phyloP scores from a whole-genome alignment of 1,284 basidiomycete genomes.

The Coriolopsis trogii region DNA sequence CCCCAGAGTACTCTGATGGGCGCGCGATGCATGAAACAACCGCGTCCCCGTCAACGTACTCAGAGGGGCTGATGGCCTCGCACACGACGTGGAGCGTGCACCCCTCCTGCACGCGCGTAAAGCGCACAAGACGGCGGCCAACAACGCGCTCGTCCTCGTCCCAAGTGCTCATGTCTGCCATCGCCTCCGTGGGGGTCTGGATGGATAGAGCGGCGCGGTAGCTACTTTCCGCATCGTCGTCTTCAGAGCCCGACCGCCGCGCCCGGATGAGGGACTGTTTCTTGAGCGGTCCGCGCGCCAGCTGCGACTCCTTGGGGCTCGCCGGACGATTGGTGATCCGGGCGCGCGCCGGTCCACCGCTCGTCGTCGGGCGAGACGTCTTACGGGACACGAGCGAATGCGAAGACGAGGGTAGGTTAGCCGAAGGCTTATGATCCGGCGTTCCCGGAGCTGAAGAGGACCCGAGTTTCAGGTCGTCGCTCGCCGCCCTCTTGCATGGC shows the following conservation, averaged over 20 bases:
- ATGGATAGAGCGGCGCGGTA: conserved; percentile 55
- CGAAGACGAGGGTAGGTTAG: not conserved
- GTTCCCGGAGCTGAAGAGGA: conserved; percentile 2
- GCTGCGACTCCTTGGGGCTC: conserved; percentile 16
- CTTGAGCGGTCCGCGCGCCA: conserved; percentile 25
- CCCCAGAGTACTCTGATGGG: conserved; percentile 46
- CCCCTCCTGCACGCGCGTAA: conserved; percentile 63
- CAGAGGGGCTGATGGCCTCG: conserved; percentile 59
- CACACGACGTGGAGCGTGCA: conserved; percentile 66
- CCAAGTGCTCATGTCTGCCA: conserved; percentile 52
- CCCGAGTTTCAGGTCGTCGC: conserved; percentile 2
- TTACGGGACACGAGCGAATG: conserved; percentile 9
- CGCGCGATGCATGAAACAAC: conserved; percentile 92
- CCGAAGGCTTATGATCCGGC: not conserved
- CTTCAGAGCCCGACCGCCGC: conserved; percentile 31
- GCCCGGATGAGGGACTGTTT: conserved; percentile 42
- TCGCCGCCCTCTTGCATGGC: conserved; percentile 8
- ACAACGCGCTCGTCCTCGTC: conserved; percentile 55
- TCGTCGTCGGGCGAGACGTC: conserved; percentile 16
- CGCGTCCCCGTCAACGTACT: conserved; percentile 56
- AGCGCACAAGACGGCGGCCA: conserved; percentile 74
- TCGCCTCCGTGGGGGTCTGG: conserved; percentile 52
- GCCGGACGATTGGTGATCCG: conserved; percentile 19
- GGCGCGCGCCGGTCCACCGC: conserved; percentile 14
- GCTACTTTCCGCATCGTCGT: conserved; percentile 43